Percentiles rank a stretch among this genome's conserved stretches.
Conservation (phyloP, 169 alveolate species). For the Eimeria maxima region DNA sequence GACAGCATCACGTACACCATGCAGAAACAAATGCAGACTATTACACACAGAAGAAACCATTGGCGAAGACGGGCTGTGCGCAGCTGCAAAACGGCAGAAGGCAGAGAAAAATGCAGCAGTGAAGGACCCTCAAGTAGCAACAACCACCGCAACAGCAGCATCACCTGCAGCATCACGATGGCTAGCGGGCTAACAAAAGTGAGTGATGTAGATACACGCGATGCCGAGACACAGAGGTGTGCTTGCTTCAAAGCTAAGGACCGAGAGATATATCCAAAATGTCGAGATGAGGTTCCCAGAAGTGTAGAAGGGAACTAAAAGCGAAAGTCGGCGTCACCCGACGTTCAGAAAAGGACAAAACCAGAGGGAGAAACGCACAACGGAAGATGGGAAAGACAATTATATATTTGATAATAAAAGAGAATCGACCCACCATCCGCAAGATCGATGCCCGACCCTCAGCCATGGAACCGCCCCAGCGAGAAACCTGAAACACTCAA, state of each 20-base stretch:
- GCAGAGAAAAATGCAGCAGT: background rate
- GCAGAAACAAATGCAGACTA: slow-evolving; percentile 36
- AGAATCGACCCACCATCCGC: no score
- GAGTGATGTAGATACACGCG: background rate
- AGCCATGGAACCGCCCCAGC: background rate
- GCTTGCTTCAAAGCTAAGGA: no score
- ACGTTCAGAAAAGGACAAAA: no score
- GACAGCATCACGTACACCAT: slow-evolving; percentile 14
- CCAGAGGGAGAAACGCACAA: background rate
- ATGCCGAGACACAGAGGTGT: background rate
- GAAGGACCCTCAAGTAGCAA: background rate
- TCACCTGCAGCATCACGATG: background rate
- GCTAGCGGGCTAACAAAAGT: background rate
- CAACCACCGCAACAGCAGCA: background rate
- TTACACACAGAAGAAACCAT: background rate
- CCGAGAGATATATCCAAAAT: no score
- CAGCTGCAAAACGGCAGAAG: background rate
- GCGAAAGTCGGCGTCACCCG: no score
- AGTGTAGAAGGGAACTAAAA: no score
- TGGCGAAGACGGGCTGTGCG: slow-evolving; percentile 8
- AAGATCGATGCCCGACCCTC: background rate
- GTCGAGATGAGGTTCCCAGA: no score
- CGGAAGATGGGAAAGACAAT: background rate
- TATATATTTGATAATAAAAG: no score
- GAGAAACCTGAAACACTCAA: no score